Percentiles rank a stretch among this genome's conserved stretches.
Evolutionary conservation across 108 stramenopile species (phyloP).

Genomic region (Aurantiochytrium sp.): DNA sequence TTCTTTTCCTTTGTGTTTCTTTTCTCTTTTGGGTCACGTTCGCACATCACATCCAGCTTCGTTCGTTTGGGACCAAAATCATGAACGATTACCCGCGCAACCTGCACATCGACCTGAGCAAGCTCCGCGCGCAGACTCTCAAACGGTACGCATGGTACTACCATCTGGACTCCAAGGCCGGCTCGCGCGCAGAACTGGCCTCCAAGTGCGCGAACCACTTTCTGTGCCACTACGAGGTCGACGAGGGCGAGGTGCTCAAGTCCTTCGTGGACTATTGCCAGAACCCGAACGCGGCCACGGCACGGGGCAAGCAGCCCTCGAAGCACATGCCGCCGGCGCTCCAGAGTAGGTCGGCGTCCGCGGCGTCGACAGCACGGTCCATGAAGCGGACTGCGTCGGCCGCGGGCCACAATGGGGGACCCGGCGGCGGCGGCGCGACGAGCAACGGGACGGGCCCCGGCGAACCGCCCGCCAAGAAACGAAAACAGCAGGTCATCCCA

Average conservation of each 20-base stretch:
- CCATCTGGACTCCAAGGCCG: background rate
- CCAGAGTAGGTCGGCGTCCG: background rate
- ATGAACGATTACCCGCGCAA: slow-evolving; percentile 31
- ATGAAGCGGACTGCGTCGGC: background rate
- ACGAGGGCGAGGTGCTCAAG: slow-evolving; percentile 19
- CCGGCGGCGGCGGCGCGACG: background rate
- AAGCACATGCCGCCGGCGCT: background rate
- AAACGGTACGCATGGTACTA: slow-evolving; percentile 23
- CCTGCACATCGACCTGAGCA: slow-evolving; percentile 27
- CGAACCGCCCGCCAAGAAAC: background rate
- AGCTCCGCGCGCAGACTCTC: slow-evolving; percentile 11
- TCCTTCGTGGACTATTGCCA: background rate
- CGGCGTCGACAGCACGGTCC: background rate
- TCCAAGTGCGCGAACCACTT: background rate
- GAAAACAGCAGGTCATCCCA: background rate
- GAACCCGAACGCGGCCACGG: background rate
- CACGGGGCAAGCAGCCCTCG: background rate
- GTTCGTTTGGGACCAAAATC: too few relatives aligned
- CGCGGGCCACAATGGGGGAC: too few relatives aligned
- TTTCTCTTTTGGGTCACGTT: too few relatives aligned
- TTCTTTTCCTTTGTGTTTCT: too few relatives aligned
- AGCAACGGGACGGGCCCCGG: background rate
- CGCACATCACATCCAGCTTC: too few relatives aligned
- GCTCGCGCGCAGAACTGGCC: background rate
- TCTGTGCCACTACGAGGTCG: background rate